Percentiles rank a stretch among this genome's conserved stretches.
Conservation (phyloP, 1,284 basidiomycete genomes). For the Prillingera fragicola region DNA sequence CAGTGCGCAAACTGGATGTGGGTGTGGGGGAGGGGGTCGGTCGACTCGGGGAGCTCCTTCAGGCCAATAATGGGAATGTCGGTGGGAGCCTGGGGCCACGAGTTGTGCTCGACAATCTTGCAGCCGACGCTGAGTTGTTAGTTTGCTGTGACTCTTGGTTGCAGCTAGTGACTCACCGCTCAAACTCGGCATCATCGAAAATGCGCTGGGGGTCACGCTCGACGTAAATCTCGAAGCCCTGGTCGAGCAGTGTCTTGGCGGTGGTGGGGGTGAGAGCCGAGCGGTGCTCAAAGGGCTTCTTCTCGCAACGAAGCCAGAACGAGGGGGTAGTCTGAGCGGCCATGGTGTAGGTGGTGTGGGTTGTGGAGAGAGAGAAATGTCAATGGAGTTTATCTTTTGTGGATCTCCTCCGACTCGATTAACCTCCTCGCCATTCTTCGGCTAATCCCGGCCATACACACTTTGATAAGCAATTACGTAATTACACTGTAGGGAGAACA, state of each 20-base stretch:
- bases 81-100: slow-evolving; percentile 72
- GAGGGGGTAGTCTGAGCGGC: slow-evolving; percentile 41
- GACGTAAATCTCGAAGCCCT: slow-evolving; percentile 85
- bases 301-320: slow-evolving; percentile 91
- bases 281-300: slow-evolving; percentile 87
- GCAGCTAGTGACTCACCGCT: slow-evolving; percentile 59
- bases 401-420: background rate
- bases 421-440: background rate
- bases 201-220: slow-evolving; percentile 93
- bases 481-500: too few species aligned
- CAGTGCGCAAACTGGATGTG: slow-evolving; percentile 99
- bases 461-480: too few species aligned
- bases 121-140: slow-evolving; percentile 67
- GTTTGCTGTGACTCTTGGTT: background rate
- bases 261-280: slow-evolving; percentile 91
- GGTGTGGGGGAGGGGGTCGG: slow-evolving; percentile 76
- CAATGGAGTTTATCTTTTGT: background rate
- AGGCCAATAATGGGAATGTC: slow-evolving; percentile 85
- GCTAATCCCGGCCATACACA: too few species aligned
- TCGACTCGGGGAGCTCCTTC: slow-evolving; percentile 85
- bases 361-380: too few species aligned
- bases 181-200: slow-evolving; percentile 90
- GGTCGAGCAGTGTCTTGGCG: slow-evolving; percentile 81
- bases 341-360: slow-evolving; percentile 19
- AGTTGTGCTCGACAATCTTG: slow-evolving; percentile 79